Evolutionary conservation across 345 rosid species (phyloP).

Genomic region (Nephelium lappaceum): DNA sequence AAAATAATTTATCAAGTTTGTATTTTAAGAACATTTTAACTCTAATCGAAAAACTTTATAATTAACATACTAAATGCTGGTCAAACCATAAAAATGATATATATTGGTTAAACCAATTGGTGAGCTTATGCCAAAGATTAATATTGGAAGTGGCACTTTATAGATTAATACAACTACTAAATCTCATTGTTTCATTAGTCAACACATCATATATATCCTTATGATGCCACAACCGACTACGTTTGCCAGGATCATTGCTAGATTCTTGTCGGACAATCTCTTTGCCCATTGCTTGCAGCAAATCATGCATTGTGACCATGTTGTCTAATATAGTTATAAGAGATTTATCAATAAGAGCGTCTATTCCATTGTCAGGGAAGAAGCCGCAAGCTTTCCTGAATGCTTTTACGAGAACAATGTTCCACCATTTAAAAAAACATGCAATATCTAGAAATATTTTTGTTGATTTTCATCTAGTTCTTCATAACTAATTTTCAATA

Average conservation of each 20-base stretch:
- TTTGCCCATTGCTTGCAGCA: constrained; percentile 18
- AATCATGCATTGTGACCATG: constrained; percentile 12
- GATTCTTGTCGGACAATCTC: constrained; percentile 19
- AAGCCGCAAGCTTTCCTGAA: not conserved
- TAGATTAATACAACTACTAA: no score
- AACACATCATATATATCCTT: constrained; percentile 14
- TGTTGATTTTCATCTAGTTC: constrained; percentile 11
- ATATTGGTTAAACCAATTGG: no score
- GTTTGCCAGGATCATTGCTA: not conserved
- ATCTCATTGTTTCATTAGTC: not conserved
- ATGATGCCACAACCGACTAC: constrained; percentile 4
- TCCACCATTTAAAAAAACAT: constrained; percentile 23
- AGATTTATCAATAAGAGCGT: constrained; percentile 12
- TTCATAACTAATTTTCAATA: constrained; percentile 15
- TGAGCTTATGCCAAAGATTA: no score
- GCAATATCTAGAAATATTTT: constrained; percentile 18
- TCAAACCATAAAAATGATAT: no score
- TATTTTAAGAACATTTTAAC: no score
- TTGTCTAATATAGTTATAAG: not conserved
- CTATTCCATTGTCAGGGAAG: not conserved
- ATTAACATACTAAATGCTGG: no score
- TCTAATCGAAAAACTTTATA: no score
- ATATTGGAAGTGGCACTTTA: no score
- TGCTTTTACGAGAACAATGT: not conserved
- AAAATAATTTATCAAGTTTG: no score